A percentile compares a stretch with the other conserved stretches of the same genome.
phyloP scores from a whole-genome alignment of 2,329 filamentous ascomycete genomes.

The Fusarium denticulatum region DNA sequence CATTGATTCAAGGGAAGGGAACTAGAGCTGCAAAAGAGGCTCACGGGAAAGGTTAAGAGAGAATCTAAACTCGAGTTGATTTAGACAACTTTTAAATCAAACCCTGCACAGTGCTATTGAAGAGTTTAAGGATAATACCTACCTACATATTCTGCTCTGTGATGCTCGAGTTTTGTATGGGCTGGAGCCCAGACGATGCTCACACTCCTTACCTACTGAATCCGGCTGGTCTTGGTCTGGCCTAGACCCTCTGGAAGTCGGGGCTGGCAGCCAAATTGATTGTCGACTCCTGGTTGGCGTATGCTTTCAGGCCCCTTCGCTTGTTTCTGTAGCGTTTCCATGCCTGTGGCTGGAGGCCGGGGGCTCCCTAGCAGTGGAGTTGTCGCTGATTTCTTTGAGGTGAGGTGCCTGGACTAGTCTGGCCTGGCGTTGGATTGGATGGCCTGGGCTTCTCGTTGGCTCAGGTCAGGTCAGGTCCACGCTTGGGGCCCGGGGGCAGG shows the following conservation, averaged over 20 bases:
- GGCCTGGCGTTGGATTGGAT: slow-evolving; percentile 3
- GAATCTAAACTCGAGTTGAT: slow-evolving; percentile 9
- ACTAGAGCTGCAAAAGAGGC: neutral
- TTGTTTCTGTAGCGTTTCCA: slow-evolving; percentile 36
- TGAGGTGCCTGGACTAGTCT: slow-evolving; percentile 20
- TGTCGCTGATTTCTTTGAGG: slow-evolving; percentile 19
- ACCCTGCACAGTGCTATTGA: slow-evolving; percentile 8
- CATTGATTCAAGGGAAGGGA: slow-evolving; percentile 14
- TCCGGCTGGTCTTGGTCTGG: slow-evolving; percentile 32
- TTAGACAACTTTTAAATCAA: neutral
- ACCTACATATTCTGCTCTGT: neutral
- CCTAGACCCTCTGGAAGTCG: slow-evolving; percentile 27
- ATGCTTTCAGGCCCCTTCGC: slow-evolving; percentile 24
- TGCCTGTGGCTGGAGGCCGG: slow-evolving; percentile 21
- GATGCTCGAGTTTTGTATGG: neutral
- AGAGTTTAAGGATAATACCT: neutral
- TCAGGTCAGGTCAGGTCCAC: neutral
- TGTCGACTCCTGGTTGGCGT: slow-evolving; percentile 28
- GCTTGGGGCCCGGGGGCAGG: slow-evolving; percentile 11
- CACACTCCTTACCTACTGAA: slow-evolving; percentile 30
- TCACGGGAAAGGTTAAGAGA: neutral
- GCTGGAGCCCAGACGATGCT: neutral
- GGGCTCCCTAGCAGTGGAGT: slow-evolving; percentile 30
- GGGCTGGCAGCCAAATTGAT: slow-evolving; percentile 18
- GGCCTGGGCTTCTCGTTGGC: slow-evolving; percentile 5